A percentile compares a stretch with the other conserved stretches of the same genome.
Evolutionary conservation across 1,284 basidiomycete species (phyloP).

Genomic region (Neolentinus lepideus): DNA sequence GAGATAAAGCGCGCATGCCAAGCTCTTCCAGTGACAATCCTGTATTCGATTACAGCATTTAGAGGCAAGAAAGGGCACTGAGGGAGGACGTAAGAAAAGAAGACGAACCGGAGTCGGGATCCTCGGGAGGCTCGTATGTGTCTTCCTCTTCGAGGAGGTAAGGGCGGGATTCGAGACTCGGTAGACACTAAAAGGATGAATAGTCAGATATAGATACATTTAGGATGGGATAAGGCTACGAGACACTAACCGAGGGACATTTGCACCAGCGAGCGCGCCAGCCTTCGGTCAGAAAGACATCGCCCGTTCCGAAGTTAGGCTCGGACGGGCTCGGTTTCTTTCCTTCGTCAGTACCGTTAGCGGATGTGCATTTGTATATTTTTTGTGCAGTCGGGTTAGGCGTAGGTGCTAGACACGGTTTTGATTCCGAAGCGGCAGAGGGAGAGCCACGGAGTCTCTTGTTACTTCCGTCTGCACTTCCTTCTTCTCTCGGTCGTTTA

Average conservation of each 20-base stretch:
- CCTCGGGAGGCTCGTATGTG: slow-evolving; percentile 74
- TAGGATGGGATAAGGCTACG: slow-evolving; percentile 3
- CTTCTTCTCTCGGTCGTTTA: slow-evolving; percentile 35
- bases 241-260: slow-evolving; percentile 44
- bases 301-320: slow-evolving; percentile 39
- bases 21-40: slow-evolving; percentile 72
- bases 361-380: slow-evolving; percentile 21
- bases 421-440: slow-evolving; percentile 2
- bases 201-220: slow-evolving; percentile 4
- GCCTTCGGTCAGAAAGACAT: slow-evolving; percentile 64
- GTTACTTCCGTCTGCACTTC: background rate
- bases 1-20: slow-evolving; percentile 65
- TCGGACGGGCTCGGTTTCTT: no score
- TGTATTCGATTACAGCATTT: slow-evolving; percentile 15
- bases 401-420: slow-evolving; percentile 45
- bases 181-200: slow-evolving; percentile 41
- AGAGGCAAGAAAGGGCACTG: background rate
- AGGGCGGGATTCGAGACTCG: slow-evolving; percentile 38
- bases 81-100: slow-evolving; percentile 6
- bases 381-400: slow-evolving; percentile 32
- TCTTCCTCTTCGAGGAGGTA: slow-evolving; percentile 73
- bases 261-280: slow-evolving; percentile 72
- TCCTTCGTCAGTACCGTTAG: background rate
- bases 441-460: slow-evolving; percentile 5
- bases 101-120: slow-evolving; percentile 63